phyloP scores from a whole-genome alignment of 768 basidiomycete species.

The Inosperma sp. region DNA sequence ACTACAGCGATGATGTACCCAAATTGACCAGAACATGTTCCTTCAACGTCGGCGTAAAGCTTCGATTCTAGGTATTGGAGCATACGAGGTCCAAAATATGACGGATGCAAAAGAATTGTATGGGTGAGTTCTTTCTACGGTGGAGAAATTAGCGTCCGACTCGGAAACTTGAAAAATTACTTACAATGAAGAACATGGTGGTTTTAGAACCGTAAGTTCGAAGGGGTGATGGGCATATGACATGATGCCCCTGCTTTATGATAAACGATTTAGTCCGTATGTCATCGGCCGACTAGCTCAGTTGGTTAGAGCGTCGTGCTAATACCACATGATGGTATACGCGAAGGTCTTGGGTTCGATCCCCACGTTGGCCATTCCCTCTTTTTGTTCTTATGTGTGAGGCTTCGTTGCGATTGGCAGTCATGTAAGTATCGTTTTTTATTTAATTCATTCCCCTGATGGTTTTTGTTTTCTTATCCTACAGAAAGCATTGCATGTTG shows the following conservation, averaged over 20 bases:
- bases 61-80: constrained; percentile 89
- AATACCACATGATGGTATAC: constrained; percentile 45
- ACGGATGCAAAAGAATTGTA: constrained; percentile 94
- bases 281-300: constrained; percentile 76
- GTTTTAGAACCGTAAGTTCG: too few relatives aligned
- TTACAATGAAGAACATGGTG: constrained; percentile 70
- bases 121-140: constrained; percentile 93
- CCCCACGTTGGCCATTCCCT: constrained; percentile 63
- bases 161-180: constrained; percentile 23
- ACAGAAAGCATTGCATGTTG: too few relatives aligned
- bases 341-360: constrained; percentile 81
- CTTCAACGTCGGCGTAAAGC: constrained; percentile 94
- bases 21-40: constrained; percentile 92
- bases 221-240: too few relatives aligned
- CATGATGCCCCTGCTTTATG: too few relatives aligned
- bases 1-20: constrained; percentile 94
- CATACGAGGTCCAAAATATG: constrained; percentile 97
- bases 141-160: constrained; percentile 6
- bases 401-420: neutral
- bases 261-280: neutral
- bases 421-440: too few relatives aligned
- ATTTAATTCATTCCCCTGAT: too few relatives aligned
- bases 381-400: neutral
- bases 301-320: constrained; percentile 92
- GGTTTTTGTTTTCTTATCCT: too few relatives aligned